Conservation (phyloP, 108 stramenopile species). For the Skeletonema costatum region DNA sequence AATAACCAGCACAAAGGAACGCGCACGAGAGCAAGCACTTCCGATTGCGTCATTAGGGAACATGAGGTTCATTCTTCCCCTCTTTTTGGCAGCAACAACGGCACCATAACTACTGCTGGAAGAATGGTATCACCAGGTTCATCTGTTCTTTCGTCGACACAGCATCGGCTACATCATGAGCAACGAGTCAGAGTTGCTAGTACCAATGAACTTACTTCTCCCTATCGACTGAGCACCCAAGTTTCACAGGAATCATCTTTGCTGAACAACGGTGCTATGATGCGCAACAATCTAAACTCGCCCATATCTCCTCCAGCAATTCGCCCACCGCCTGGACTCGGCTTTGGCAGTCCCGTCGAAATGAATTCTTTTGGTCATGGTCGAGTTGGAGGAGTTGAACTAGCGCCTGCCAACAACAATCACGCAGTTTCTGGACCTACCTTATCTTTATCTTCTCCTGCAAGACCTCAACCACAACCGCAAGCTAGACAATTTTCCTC, state of each 20-base stretch:
- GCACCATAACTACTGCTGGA: neutral
- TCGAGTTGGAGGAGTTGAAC: slow-evolving; percentile 2
- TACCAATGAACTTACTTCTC: neutral
- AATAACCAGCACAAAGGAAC: neutral
- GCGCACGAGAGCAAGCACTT: neutral
- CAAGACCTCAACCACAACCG: neutral
- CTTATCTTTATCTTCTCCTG: neutral
- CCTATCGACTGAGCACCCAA: neutral
- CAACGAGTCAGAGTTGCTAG: neutral
- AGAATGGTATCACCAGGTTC: neutral
- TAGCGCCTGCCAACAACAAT: neutral
- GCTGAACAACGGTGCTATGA: neutral
- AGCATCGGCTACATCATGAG: neutral
- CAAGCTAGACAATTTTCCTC: neutral
- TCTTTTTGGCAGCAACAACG: neutral
- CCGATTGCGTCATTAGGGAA: neutral
- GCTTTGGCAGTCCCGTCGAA: slow-evolving; percentile 1
- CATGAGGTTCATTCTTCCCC: neutral
- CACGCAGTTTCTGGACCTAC: neutral
- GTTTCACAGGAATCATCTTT: neutral
- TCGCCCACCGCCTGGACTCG: slow-evolving; percentile 28
- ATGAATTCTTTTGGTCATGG: neutral
- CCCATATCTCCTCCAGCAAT: neutral
- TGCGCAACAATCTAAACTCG: neutral
- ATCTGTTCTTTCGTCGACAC: neutral